Evolutionary conservation across 2,329 filamentous ascomycete genomes (phyloP), one percentile per base, ranked within the genome.

Genomic region (Lasiodiplodia sp.): DNA sequence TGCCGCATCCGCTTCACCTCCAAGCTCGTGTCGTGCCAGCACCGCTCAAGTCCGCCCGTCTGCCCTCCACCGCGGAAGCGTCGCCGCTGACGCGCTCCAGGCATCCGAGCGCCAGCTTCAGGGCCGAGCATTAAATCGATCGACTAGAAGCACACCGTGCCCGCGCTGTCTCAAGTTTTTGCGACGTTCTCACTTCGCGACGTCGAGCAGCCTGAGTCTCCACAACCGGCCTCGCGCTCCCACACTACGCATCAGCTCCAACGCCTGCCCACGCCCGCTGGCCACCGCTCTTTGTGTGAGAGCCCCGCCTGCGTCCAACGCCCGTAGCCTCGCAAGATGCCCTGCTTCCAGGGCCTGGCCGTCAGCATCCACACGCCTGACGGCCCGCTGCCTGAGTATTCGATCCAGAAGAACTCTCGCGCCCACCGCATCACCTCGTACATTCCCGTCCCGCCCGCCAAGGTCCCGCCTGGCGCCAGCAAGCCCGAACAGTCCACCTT

Each of bases 341-440:
- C 96, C 85, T 98, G 94, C 89, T 99, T 98, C 86, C 97, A 98
- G 86, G 96, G 96, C 82, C 94, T 99, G 83, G 95, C 96, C 76
- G 95, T 98, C 79, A 97, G 93, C 87, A 96, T 98, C 80, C 96
- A 99, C 84, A 89, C 88, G 55, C 87, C 93, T 74, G 86, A 88
- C 73, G 89, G 89, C 55, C 94, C 96, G 73, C 89, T 99, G 73
- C 86, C 94, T 71, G 96, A 99, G 83, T 91, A 97, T 83, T 95
- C 94, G 76, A 92, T 98, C 75, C 95, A 98, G 84, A 96, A 94
- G 79, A 93, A 97, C 82, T 94, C 93, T 69, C 91, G 93, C 75
- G 87, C 93, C 71, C 94, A 93, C 71, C 92, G 96, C 77, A 97
- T 99, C 82, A 97, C 94, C 78, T 94, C 93, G 75, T 99, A 97